Evolutionary conservation across 78 protist genomes (phyloP).

Genomic region (Dictyostelium intermedium): DNA sequence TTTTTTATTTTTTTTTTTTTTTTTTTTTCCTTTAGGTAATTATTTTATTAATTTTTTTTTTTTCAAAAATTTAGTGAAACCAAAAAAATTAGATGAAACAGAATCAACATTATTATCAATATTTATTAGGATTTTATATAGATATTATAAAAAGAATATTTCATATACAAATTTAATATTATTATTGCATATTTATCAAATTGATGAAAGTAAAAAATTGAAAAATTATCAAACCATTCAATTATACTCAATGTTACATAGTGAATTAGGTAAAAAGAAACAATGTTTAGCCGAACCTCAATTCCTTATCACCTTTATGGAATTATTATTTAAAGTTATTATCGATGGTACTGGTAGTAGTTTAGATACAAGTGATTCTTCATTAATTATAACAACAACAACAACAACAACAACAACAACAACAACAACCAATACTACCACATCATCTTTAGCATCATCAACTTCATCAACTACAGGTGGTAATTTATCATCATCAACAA

Average conservation of each 20-base stretch:
- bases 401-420: background rate
- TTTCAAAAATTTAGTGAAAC: background rate
- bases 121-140: background rate
- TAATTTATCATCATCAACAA: background rate
- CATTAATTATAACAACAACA: background rate
- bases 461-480: background rate
- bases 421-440: background rate
- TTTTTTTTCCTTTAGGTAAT: too few relatives aligned
- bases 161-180: conserved; percentile 2
- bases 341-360: background rate
- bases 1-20: too few relatives aligned
- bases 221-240: background rate
- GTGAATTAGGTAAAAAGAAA: conserved; percentile 33
- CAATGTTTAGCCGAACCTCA: background rate
- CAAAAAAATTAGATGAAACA: background rate
- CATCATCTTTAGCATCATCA: background rate
- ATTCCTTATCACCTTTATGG: background rate
- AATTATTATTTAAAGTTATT: background rate
- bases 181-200: background rate
- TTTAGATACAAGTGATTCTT: background rate
- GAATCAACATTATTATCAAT: conserved; percentile 51
- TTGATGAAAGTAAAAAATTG: conserved; percentile 7
- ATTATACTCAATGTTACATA: background rate
- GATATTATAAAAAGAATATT: conserved; percentile 15
- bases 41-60: background rate